Conservation (phyloP, 495 filamentous ascomycete species). For the Penicillium soppii region DNA sequence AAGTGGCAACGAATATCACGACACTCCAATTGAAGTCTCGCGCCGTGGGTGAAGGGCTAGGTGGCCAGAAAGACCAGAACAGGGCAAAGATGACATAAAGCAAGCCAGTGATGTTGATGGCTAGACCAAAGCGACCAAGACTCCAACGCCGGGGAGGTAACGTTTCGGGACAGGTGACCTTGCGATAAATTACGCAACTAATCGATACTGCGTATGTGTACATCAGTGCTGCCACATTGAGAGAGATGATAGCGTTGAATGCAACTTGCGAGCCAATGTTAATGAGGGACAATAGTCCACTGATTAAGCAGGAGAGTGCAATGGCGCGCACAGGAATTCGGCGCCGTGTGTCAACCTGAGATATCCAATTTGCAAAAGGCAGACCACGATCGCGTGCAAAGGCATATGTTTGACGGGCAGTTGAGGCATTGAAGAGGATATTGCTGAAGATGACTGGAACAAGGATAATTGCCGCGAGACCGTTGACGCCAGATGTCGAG, state of each 20-base stretch:
- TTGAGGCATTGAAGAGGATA: constrained; percentile 32
- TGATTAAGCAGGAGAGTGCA: constrained; percentile 25
- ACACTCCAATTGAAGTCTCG: constrained; percentile 53
- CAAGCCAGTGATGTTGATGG: constrained; percentile 38
- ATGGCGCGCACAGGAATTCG: constrained; percentile 51
- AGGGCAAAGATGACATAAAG: constrained; percentile 36
- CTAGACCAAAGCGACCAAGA: constrained; percentile 33
- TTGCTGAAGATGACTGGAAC: constrained; percentile 39
- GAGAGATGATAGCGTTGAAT: constrained; percentile 45
- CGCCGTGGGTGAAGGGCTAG: constrained; percentile 29
- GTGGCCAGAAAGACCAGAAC: constrained; percentile 49
- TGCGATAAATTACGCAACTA: constrained; percentile 35
- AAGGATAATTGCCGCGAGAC: constrained; percentile 32
- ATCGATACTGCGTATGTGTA: constrained; percentile 43
- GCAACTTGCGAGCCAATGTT: constrained; percentile 38
- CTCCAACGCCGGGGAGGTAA: constrained; percentile 43
- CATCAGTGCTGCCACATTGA: constrained; percentile 40
- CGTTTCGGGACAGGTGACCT: constrained; percentile 34
- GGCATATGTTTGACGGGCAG: constrained; percentile 39
- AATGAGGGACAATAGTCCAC: constrained; percentile 26
- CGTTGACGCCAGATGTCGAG: constrained; percentile 21
- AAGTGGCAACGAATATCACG: constrained; percentile 40
- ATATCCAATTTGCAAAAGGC: constrained; percentile 29
- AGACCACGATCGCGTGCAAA: constrained; percentile 48
- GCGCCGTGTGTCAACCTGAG: constrained; percentile 30